A percentile compares a stretch with the other conserved stretches of the same genome.
Conservation (phyloP, 2,329 filamentous ascomycete species). For the Beauveria pseudobassiana region DNA sequence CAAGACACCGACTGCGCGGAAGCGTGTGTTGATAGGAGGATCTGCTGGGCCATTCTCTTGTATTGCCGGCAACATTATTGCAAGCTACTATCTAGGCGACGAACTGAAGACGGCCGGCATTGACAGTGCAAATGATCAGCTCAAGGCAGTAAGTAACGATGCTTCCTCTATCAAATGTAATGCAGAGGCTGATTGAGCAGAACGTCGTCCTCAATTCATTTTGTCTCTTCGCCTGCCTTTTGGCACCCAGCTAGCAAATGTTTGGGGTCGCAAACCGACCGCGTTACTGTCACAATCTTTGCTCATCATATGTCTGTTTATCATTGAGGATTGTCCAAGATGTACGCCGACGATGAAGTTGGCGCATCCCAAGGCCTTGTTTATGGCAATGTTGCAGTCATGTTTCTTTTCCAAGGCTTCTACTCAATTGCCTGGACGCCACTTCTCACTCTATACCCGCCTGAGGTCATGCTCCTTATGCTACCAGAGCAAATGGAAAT, state of each 20-base stretch:
- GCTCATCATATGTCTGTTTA: slow-evolving; percentile 38
- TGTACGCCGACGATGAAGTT: slow-evolving; percentile 23
- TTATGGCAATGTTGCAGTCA: slow-evolving; percentile 27
- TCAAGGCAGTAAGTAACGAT: slow-evolving; percentile 27
- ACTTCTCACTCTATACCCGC: slow-evolving; percentile 19
- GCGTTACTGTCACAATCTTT: slow-evolving; percentile 31
- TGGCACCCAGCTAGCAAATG: slow-evolving; percentile 35
- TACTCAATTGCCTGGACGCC: slow-evolving; percentile 24
- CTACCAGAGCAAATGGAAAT: slow-evolving; percentile 27
- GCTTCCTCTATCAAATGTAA: no score
- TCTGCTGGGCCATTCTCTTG: slow-evolving; percentile 30
- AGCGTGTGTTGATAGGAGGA: slow-evolving; percentile 38
- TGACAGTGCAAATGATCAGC: slow-evolving; percentile 32
- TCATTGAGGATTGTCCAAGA: slow-evolving; percentile 42
- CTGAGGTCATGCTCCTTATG: slow-evolving; percentile 24
- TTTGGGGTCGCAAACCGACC: slow-evolving; percentile 36
- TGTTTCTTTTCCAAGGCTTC: slow-evolving; percentile 22
- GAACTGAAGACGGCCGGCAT: slow-evolving; percentile 40
- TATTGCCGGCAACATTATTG: slow-evolving; percentile 29
- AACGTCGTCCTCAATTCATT: slow-evolving; percentile 46
- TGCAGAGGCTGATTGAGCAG: slow-evolving; percentile 7
- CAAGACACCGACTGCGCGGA: slow-evolving; percentile 38
- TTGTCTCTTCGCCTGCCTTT: slow-evolving; percentile 35
- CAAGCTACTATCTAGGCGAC: slow-evolving; percentile 31
- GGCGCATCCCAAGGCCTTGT: slow-evolving; percentile 25